Percentiles rank a stretch among this genome's conserved stretches.
Evolutionary conservation across 23 red algal species (phyloP).

Genomic region (Rhodosorus marinus): DNA sequence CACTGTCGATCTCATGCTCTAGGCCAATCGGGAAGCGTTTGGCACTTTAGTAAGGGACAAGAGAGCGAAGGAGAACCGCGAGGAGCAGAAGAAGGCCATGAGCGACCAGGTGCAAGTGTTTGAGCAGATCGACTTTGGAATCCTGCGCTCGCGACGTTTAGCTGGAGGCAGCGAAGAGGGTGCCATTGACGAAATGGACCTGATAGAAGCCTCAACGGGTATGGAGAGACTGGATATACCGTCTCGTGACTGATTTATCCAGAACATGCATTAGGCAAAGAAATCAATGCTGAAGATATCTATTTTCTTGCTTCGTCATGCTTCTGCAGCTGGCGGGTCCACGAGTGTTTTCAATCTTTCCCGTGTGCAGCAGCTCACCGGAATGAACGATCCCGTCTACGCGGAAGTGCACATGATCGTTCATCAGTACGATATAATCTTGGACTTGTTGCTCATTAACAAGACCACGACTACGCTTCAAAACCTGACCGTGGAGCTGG

Average conservation of each 20-base stretch:
- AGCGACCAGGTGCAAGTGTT: background rate
- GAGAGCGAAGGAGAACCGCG: constrained; percentile 21
- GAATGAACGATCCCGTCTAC: constrained; percentile 90
- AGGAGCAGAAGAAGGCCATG: constrained; percentile 2
- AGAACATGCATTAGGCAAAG: too few relatives aligned
- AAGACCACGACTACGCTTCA: constrained; percentile 62
- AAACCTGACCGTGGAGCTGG: constrained; percentile 77
- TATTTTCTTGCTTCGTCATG: too few relatives aligned
- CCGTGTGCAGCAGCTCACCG: constrained; percentile 60
- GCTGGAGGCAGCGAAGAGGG: constrained; percentile 17
- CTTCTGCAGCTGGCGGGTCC: constrained; percentile 11
- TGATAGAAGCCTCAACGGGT: constrained; percentile 15
- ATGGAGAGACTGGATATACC: too few relatives aligned
- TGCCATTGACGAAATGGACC: constrained; percentile 35
- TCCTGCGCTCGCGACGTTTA: background rate
- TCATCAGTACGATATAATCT: constrained; percentile 91
- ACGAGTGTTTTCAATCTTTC: constrained; percentile 36
- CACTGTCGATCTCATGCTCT: too few relatives aligned
- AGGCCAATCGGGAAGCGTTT: constrained; percentile 38
- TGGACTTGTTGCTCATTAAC: constrained; percentile 79
- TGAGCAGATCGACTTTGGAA: background rate
- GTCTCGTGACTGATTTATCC: too few relatives aligned
- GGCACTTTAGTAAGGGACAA: constrained; percentile 43
- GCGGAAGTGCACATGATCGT: constrained; percentile 84
- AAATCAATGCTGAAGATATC: too few relatives aligned